phyloP scores from a whole-genome alignment of 495 filamentous ascomycete species.

The Podospora comata region DNA sequence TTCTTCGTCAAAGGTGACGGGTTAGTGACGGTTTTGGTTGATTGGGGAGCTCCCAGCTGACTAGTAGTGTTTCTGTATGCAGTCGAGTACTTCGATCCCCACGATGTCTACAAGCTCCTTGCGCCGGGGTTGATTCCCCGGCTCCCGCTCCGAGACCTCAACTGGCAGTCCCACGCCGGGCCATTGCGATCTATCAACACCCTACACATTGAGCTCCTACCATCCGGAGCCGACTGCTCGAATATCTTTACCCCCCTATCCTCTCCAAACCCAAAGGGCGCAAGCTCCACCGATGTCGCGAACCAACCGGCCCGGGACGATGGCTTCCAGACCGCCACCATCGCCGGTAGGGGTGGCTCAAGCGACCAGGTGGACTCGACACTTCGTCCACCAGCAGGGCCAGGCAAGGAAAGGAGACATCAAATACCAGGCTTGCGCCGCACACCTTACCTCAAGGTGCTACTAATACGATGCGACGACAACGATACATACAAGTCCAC shows the following conservation, averaged over 20 bases:
- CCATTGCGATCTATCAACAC: constrained; percentile 89
- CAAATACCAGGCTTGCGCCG: constrained; percentile 93
- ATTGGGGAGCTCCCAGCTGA: constrained; percentile 6
- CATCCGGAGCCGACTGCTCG: constrained; percentile 43
- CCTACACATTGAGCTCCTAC: constrained; percentile 81
- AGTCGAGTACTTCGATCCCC: constrained; percentile 84
- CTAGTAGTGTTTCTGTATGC: neutral
- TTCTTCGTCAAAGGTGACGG: constrained; percentile 71
- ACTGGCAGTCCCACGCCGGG: constrained; percentile 92
- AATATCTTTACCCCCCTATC: constrained; percentile 39
- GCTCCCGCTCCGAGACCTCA: constrained; percentile 85
- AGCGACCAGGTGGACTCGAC: constrained; percentile 34
- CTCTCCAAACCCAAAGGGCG: constrained; percentile 34
- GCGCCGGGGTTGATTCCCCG: constrained; percentile 70
- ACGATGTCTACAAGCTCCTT: constrained; percentile 77
- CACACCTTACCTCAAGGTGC: constrained; percentile 91
- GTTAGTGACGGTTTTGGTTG: constrained; percentile 34
- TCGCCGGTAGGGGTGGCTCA: constrained; percentile 28
- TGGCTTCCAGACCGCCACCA: constrained; percentile 49
- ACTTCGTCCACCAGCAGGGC: constrained; percentile 22
- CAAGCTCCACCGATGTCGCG: constrained; percentile 40
- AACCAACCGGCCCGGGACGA: constrained; percentile 44
- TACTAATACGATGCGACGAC: constrained; percentile 86
- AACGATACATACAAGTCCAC: constrained; percentile 85
- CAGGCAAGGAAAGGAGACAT: constrained; percentile 65